Conservation (phyloP, 2,329 filamentous ascomycete species). For the Akanthomyces lecanii region DNA sequence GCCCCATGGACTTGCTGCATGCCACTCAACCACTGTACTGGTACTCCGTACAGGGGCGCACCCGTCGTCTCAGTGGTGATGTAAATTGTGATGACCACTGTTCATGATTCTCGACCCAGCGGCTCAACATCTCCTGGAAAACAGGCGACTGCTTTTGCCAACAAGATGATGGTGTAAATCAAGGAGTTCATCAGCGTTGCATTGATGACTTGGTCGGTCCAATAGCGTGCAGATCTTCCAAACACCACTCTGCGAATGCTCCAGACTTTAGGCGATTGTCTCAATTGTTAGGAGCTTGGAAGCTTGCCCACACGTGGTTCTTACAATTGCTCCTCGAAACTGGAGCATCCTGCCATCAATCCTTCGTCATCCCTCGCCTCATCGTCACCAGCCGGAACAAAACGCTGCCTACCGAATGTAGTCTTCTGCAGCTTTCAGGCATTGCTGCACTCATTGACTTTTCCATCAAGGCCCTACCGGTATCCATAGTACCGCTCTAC, state of each 20-base stretch:
- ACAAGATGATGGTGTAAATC: neutral
- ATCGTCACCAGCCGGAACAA: neutral
- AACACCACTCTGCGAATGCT: neutral
- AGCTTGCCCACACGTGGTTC: neutral
- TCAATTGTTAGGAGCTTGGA: neutral
- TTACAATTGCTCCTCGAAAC: neutral
- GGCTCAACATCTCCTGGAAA: neutral
- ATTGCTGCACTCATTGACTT: neutral
- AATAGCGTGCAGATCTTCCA: neutral
- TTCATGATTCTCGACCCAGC: neutral
- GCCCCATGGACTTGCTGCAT: neutral
- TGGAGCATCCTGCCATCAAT: neutral
- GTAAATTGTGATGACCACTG: neutral
- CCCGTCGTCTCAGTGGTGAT: neutral
- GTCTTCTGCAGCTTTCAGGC: too few relatives aligned
- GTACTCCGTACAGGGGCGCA: neutral
- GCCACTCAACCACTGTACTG: neutral
- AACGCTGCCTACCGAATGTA: neutral
- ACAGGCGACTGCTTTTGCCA: neutral
- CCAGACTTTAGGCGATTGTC: neutral
- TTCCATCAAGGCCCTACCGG: neutral
- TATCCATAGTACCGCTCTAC: too few relatives aligned
- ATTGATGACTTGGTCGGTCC: neutral
- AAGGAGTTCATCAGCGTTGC: conserved; percentile 2
- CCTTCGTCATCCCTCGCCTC: neutral